These are phyloP conservation scores for Stenocarpella maydis DNA, from an alignment of 2,329 filamentous ascomycete species.

Conservation along the genomic window DNA sequence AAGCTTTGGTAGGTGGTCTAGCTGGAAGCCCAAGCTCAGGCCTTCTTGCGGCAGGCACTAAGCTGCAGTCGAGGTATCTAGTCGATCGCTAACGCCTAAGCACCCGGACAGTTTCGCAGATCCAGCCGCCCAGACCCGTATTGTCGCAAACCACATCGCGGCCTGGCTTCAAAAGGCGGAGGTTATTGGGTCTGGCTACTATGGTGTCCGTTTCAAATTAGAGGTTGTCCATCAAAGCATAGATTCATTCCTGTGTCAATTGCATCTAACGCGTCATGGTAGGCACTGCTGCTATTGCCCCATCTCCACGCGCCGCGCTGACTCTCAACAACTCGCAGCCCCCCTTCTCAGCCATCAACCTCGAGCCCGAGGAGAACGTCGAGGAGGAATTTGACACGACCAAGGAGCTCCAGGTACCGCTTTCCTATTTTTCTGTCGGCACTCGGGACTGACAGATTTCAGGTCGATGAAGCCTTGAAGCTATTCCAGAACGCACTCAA, in stretches of 20 bases:
- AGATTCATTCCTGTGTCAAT: neutral
- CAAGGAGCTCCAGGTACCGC: conserved; percentile 83
- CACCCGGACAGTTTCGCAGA: neutral
- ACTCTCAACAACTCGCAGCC: conserved; percentile 50
- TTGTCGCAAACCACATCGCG: conserved; percentile 11
- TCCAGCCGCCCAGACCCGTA: neutral
- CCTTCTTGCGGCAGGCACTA: neutral
- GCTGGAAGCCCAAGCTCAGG: neutral
- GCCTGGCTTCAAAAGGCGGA: neutral
- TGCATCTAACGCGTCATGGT: conserved; percentile 18
- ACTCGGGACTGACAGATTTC: conserved; percentile 14
- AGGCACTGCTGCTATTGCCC: neutral
- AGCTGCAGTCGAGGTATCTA: too few relatives aligned
- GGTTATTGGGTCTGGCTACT: neutral
- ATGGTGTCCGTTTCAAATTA: neutral
- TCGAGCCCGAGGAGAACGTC: conserved; percentile 89
- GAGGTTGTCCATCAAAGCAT: neutral
- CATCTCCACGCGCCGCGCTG: conserved; percentile 26
- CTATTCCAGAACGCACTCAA: conserved; percentile 92
- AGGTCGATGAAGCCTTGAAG: conserved; percentile 95
- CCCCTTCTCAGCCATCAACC: conserved; percentile 87
- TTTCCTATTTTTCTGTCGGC: neutral
- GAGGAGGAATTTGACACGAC: conserved; percentile 95
- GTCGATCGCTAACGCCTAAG: conserved; percentile 9
- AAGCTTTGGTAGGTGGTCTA: too few relatives aligned